These are phyloP conservation scores for Apophysomyces variabilis DNA, from an alignment of 371 early-diverging fungal genomes.

Conservation along the genomic window DNA sequence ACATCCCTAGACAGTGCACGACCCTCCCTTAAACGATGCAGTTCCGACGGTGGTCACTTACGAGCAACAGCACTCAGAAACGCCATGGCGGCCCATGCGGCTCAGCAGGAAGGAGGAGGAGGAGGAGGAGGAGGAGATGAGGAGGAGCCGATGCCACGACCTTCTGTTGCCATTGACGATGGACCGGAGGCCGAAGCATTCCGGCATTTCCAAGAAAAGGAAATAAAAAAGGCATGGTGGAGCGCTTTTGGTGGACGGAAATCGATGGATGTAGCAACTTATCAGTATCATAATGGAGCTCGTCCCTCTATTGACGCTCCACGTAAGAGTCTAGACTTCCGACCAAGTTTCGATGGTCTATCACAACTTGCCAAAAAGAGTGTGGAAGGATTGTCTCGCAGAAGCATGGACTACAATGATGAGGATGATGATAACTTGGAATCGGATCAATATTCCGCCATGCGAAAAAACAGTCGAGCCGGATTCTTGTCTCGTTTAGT, in stretches of 20 bases:
- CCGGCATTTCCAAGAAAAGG: constrained; percentile 33
- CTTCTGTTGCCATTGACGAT: constrained; percentile 29
- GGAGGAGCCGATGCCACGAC: constrained; percentile 28
- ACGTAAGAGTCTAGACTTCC: constrained; percentile 38
- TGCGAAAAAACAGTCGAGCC: constrained; percentile 17
- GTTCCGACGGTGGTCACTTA: constrained; percentile 47
- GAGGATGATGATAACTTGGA: constrained; percentile 7
- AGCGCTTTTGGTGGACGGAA: constrained; percentile 37
- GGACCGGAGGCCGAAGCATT: constrained; percentile 36
- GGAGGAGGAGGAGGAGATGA: constrained; percentile 4
- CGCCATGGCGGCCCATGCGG: constrained; percentile 40
- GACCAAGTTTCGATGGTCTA: constrained; percentile 36
- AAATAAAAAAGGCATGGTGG: constrained; percentile 43
- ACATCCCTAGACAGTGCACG: constrained; percentile 7
- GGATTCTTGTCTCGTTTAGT: constrained; percentile 40
- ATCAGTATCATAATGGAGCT: constrained; percentile 13
- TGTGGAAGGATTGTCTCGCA: constrained; percentile 23
- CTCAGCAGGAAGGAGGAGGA: constrained; percentile 7
- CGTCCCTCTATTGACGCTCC: constrained; percentile 20
- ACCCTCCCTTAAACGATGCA: constrained; percentile 40
- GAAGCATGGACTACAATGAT: constrained; percentile 24
- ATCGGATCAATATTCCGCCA: constrained; percentile 22
- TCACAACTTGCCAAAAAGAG: constrained; percentile 32
- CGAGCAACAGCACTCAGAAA: constrained; percentile 47
- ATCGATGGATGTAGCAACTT: constrained; percentile 32